Evolutionary conservation across 2,329 filamentous ascomycete species (phyloP).

Genomic region (Aspergillus sp.): DNA sequence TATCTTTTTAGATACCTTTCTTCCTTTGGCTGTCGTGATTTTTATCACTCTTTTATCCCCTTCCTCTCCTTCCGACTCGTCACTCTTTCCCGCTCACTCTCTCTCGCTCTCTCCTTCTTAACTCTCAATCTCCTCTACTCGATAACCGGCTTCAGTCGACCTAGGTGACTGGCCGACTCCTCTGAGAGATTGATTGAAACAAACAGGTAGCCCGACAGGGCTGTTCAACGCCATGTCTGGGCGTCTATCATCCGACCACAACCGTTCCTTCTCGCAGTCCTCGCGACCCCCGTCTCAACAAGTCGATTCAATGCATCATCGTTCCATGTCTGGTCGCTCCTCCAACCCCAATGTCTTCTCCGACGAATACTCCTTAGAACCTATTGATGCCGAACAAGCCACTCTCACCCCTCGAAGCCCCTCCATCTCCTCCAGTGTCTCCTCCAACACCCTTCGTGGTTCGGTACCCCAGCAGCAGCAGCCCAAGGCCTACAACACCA

Average conservation of each 20-base stretch:
- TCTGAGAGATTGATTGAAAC: constrained; percentile 33
- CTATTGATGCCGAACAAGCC: constrained; percentile 39
- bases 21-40: constrained; percentile 3
- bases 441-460: constrained; percentile 36
- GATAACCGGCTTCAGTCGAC: constrained; percentile 16
- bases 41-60: constrained; percentile 5
- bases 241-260: constrained; percentile 40
- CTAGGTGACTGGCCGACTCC: constrained; percentile 24
- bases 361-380: constrained; percentile 51
- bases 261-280: constrained; percentile 38
- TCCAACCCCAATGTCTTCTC: constrained; percentile 51
- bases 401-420: constrained; percentile 33
- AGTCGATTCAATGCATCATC: constrained; percentile 32
- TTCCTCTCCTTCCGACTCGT: constrained; percentile 14
- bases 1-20: background rate
- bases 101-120: constrained; percentile 16
- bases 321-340: constrained; percentile 33
- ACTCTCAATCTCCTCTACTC: constrained; percentile 3
- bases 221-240: constrained; percentile 44
- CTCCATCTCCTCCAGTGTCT: constrained; percentile 35
- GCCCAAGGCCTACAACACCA: constrained; percentile 26
- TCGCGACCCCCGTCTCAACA: constrained; percentile 29
- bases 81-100: constrained; percentile 11
- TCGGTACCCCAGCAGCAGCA: constrained; percentile 23
- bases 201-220: constrained; percentile 40